Evolutionary conservation across 164 flowering plant genomes (phyloP), one percentile per base, ranked within the genome.

Genomic region (Tetracentron sinense): DNA sequence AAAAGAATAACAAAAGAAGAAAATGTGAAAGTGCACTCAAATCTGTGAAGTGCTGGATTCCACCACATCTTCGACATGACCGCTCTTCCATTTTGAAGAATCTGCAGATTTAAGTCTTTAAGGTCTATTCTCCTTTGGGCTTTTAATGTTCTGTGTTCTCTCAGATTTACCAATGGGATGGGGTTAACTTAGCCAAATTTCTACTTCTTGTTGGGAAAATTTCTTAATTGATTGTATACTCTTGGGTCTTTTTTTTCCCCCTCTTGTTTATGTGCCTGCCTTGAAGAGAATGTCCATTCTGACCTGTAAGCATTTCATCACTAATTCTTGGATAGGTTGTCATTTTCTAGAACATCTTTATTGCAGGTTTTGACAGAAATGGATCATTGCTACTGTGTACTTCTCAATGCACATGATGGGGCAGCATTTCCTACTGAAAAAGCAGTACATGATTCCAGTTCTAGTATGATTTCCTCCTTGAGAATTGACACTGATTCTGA

Each of bases 301-400:
- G 38, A 10, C 4, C 4, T 33, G 38, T 33, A 4, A 4, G 38
- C 4, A 38, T 12, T 38, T 4, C 44, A 4, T 12, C 11, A 38
- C 8, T 8, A 8, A 38, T 3, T 38, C 44, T 8, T 54, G 21
- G 33, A 35, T n/a, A 8, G 15, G 26, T 31, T 44, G 25, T 64
- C 26, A 27, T 20, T 48, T 63, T 7, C 22, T 48, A 21, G 2
- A 17, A 15, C 27, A 6, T 28, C 12, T 30, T 23, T 64, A 38
- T 66, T 67, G 66, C 81, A 94, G 99, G 97, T 95, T 49, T 77
- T 95, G 77, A 79, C 97, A 30, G 97, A 90, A 69, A 71, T 82
- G 48, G 97, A 95, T 65, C 97, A 92, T 64, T 90, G 99, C 80
- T 95, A 86, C 52, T 95, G 99, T 82, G 97, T 95, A 23, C 78